Conservation (phyloP, 2,329 filamentous ascomycete genomes). For the Hypoxylon sp. region DNA sequence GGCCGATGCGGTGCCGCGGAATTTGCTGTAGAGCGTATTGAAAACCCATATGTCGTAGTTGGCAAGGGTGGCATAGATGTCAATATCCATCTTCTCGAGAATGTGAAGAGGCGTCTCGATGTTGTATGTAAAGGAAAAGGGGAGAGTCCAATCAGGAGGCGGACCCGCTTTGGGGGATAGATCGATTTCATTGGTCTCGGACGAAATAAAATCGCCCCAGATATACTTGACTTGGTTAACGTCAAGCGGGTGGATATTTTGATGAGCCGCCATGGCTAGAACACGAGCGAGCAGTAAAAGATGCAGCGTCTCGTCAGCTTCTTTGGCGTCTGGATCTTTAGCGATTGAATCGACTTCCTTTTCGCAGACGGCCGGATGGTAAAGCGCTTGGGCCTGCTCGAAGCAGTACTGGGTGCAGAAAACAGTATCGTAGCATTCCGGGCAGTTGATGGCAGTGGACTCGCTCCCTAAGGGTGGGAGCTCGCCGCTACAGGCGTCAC, state of each 20-base stretch:
- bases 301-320: conserved; percentile 72
- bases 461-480: conserved; percentile 71
- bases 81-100: conserved; percentile 86
- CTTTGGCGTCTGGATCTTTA: conserved; percentile 71
- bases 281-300: conserved; percentile 72
- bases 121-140: conserved; percentile 82
- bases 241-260: conserved; percentile 72
- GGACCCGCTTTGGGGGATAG: conserved; percentile 66
- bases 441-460: conserved; percentile 65
- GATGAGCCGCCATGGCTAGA: conserved; percentile 72
- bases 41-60: conserved; percentile 83
- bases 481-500: conserved; percentile 86
- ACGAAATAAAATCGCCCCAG: conserved; percentile 75
- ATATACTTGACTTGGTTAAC: conserved; percentile 74
- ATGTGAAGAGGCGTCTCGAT: conserved; percentile 81
- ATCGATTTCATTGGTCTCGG: conserved; percentile 65
- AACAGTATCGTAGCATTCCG: conserved; percentile 73
- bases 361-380: conserved; percentile 75
- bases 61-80: conserved; percentile 72
- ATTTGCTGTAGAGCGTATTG: conserved; percentile 93
- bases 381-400: conserved; percentile 67
- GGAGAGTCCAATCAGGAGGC: conserved; percentile 74
- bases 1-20: conserved; percentile 91
- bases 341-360: conserved; percentile 74
- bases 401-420: conserved; percentile 74